These are phyloP conservation scores for Lasiosphaeria hispida DNA, from an alignment of 495 filamentous ascomycete species.

Conservation along the genomic window DNA sequence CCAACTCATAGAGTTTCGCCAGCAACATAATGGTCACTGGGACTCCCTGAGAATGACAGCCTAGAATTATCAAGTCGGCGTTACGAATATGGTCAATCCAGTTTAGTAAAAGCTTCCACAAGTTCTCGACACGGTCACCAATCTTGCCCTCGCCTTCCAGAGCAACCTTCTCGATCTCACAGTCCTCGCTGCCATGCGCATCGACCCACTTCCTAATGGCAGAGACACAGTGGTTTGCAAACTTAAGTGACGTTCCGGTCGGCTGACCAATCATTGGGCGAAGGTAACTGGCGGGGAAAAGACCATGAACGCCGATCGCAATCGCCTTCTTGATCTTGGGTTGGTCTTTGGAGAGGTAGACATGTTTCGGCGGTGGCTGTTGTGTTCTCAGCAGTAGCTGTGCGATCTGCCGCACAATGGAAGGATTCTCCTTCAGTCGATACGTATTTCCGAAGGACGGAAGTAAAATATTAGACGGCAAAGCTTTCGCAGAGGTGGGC, in stretches of 20 bases:
- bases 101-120: slow-evolving; percentile 93
- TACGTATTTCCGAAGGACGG: slow-evolving; percentile 70
- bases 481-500: slow-evolving; percentile 34
- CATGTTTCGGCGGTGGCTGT: slow-evolving; percentile 62
- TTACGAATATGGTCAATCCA: slow-evolving; percentile 88
- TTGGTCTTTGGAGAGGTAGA: slow-evolving; percentile 65
- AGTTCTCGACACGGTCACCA: slow-evolving; percentile 77
- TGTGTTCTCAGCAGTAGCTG: slow-evolving; percentile 62
- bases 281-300: slow-evolving; percentile 82
- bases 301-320: slow-evolving; percentile 92
- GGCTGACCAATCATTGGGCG: slow-evolving; percentile 89
- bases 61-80: slow-evolving; percentile 85
- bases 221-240: slow-evolving; percentile 82
- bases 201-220: slow-evolving; percentile 81
- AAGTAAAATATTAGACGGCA: slow-evolving; percentile 61
- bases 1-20: slow-evolving; percentile 79
- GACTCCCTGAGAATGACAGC: slow-evolving; percentile 93
- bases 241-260: slow-evolving; percentile 89
- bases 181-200: slow-evolving; percentile 58
- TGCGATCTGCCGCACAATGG: slow-evolving; percentile 69
- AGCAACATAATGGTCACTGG: slow-evolving; percentile 92
- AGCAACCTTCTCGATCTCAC: slow-evolving; percentile 83
- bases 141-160: slow-evolving; percentile 98
- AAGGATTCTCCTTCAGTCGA: slow-evolving; percentile 60
- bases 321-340: slow-evolving; percentile 77